Base-by-base conservation (phyloP, 2,329 filamentous ascomycete species). In the Diaporthe ampelina region DNA sequence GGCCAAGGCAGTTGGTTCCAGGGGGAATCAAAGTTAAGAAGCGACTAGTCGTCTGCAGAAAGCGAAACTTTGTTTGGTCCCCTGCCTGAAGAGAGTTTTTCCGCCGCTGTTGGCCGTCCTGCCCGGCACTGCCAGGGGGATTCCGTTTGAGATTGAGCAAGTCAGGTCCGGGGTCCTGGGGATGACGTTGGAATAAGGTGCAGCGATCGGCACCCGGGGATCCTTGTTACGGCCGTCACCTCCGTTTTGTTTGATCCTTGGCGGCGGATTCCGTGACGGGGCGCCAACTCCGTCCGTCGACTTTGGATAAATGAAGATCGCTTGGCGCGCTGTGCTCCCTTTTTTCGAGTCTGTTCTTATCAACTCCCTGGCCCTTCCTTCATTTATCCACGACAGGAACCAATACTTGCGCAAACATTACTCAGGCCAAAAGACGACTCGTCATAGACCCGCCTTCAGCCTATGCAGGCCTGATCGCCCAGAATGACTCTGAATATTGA, bases 221-320 rank as follows among this genome's bases (percentile, higher is more conserved):
- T 68, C 63, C 63, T 29, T 52, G 45, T 24, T 37, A 48, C 63
- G 63, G 63, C 45, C 13, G n/a, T 19, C 32, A 24, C 11, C 40
- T 19, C 56, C 43, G 68, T 48, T 57, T 17, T 57, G 68, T 70
- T 48, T 61, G 40, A 26, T 26, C 69, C 69, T 50, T 50, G 54
- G 56, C 69, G 58, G 43, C 29, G 43, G 45, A 11, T 24, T 52
- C 43, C 45, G 21, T 17, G 29, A 37, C 61, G 61, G 61, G 29
- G 43, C 32, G 43, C 45, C 45, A 67, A 67, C 61, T 67, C 63
- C 63, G 63, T 35, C 32, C 26, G 63, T 17, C 45, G 26, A 50
- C 70, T 73, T 63, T 68, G 71, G 71, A 73, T 73, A 73, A 73
- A 68, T 68, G n/a, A 45, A n/a, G 63, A 68, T 68, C 29, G 21